Conservation (phyloP, 208 protist species). For the Herpetomonas tarakana region DNA sequence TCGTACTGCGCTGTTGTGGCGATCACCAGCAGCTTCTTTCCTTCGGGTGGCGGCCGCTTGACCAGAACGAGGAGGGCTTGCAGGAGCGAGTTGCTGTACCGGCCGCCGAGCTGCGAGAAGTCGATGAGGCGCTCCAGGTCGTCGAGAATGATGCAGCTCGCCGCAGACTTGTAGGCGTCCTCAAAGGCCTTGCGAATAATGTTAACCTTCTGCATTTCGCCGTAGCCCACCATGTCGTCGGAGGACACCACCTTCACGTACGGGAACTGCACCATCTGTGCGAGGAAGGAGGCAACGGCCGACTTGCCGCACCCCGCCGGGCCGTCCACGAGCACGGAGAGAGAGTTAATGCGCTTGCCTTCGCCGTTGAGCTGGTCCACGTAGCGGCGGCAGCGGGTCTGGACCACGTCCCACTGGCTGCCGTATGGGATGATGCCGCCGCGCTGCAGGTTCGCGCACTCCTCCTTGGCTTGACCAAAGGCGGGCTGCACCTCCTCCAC, state of each 20-base stretch:
- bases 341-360: conserved; percentile 85
- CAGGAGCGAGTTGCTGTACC: conserved; percentile 98
- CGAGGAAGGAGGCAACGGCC: conserved; percentile 92
- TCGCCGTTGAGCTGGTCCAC: conserved; percentile 82
- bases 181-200: conserved; percentile 97
- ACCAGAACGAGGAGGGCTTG: conserved; percentile 96
- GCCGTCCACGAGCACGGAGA: conserved; percentile 94
- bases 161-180: conserved; percentile 97
- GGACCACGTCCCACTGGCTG: conserved; percentile 63
- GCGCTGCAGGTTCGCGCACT: conserved; percentile 79
- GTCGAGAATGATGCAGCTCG: conserved; percentile 97
- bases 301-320: conserved; percentile 94
- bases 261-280: conserved; percentile 90
- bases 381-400: conserved; percentile 49
- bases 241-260: conserved; percentile 97
- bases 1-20: conserved; percentile 91
- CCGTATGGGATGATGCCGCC: conserved; percentile 96
- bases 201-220: conserved; percentile 87
- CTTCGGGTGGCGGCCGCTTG: conserved; percentile 91
- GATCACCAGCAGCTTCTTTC: conserved; percentile 94
- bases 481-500: conserved; percentile 94
- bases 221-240: conserved; percentile 92
- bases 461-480: conserved; percentile 95
- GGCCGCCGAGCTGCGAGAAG: conserved; percentile 96
- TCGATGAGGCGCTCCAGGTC: conserved; percentile 97